Base-by-base conservation (phyloP, 257 asterid genomes). In the Nicotiana attenuata region DNA sequence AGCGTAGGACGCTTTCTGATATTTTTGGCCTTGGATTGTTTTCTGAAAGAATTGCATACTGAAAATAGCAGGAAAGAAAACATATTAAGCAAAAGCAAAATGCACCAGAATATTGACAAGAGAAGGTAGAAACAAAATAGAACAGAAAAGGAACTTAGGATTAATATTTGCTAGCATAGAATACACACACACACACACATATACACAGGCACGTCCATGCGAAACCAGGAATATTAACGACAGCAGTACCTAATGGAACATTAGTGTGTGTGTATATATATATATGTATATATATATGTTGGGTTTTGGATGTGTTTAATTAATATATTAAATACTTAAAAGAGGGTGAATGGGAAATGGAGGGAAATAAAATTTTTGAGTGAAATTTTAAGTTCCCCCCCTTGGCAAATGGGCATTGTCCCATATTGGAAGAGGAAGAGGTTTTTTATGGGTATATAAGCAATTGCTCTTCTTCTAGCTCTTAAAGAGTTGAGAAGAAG, bases 1-100 rank as follows among this genome's bases (percentile, higher is more conserved):
- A 81, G 5, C 17, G 92, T 83, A 66, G 93, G 76, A 33, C 96
- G 88, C 85, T 91, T 95, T 82, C 99, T 85, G 33, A 91, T 92
- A 86, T 91, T 93, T 89, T 90, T 95, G 69, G 89, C 90, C 91
- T 90, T 92, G 33, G 95, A 81, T 22, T 95, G 93, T 89, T 92
- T 95, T 83, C 90, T 89, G 83, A 93, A 92, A 91, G 92, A 95
- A 88, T 65, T 92, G 87, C 99, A 95, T 20, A 91, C 99, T 93
- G 88, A 28, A 78, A 84, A 84, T 53, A 41, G 76, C 10, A 73
- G 17, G 38, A 14, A 45, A 47, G 41, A 3, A 24, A 3, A 47
- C 7, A 22, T 47, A 47, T 73, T 47, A 50, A 47, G 63, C 45
- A 50, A 73, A 73, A 50, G 24, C 17, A 29, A 16, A 65, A 71